These are phyloP conservation scores for Aspergillus asperescens DNA, from an alignment of 495 filamentous ascomycete genomes.

Conservation along the genomic window DNA sequence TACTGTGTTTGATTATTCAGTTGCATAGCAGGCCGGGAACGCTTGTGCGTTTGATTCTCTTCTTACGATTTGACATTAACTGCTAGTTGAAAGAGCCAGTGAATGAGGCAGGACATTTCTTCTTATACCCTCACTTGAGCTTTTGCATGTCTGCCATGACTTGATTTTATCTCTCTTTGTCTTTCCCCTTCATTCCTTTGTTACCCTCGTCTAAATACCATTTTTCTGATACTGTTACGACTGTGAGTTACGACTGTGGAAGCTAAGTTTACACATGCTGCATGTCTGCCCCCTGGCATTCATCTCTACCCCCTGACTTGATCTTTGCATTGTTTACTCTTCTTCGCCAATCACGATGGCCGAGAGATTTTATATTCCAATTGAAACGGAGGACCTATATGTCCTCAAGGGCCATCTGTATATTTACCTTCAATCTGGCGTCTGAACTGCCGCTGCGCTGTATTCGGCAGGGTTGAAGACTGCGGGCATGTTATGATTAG, in stretches of 20 bases:
- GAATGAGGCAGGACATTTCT: constrained; percentile 26
- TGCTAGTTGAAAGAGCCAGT: constrained; percentile 13
- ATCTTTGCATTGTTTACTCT: constrained; percentile 11
- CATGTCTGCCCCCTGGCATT: constrained; percentile 15
- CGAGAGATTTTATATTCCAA: neutral
- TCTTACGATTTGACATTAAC: constrained; percentile 26
- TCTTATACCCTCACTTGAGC: constrained; percentile 43
- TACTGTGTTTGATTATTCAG: constrained; percentile 27
- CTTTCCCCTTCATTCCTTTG: constrained; percentile 14
- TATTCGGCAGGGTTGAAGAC: constrained; percentile 1
- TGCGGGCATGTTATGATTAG: constrained; percentile 10
- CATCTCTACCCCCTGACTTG: neutral
- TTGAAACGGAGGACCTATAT: neutral
- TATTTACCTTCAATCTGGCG: constrained; percentile 22
- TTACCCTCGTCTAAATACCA: constrained; percentile 3
- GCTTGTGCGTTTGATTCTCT: constrained; percentile 24
- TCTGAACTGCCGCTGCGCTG: neutral
- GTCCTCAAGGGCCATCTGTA: constrained; percentile 20
- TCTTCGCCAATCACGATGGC: constrained; percentile 8
- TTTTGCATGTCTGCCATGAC: constrained; percentile 35
- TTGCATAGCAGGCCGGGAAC: constrained; percentile 42
- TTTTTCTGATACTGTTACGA: constrained; percentile 20
- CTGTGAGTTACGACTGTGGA: constrained; percentile 23
- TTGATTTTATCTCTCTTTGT: constrained; percentile 19
- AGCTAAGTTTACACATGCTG: constrained; percentile 17